Evolutionary conservation across 306 rosid genomes (phyloP), one percentile per base, ranked within the genome.

Genomic region (Malus asiatica): DNA sequence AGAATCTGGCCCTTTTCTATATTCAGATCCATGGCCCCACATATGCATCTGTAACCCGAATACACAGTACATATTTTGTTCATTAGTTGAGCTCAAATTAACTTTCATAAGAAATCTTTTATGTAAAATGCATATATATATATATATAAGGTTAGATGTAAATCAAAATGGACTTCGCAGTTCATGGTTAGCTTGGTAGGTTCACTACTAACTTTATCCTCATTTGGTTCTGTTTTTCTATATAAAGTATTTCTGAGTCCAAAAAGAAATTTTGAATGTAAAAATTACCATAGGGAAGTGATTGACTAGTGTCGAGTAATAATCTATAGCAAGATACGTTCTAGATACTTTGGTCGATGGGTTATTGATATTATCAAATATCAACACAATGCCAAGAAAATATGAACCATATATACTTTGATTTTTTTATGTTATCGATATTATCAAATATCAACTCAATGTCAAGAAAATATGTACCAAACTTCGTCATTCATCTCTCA

Each of bases 1-100:
- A 3, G 98, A 95, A 40, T 90, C 97, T 76, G 96, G 88, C 57
- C 97, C 98, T 82, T 95, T 95, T 74, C 98, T 83, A 66, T 66
- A 95, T 83, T 95, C 98, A 0, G 97, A 95, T 33, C 97, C 98
- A 66, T 95, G 98, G 8, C 96, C 98, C 98, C 98, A 95, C 98
- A 95, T 95, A 74, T 95, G 98, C 98, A 95, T 95, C 98, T 95
- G 83, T 46, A 82, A 16, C 65, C 61, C 66, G 19, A 61, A 61
- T 61, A 25, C 38, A 61, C 16, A 13, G 18, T 61, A 4, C 16
- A 14, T 61, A 7, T 29, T 61, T 27, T 23, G 32, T 6, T 58
- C 63, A 58, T 58, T 22, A 58, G 5, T 58, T 11, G 63, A 22
- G 11, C 30, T 58, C 30, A 58, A 48, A 48, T 48, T 48, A 58